Base-by-base conservation (phyloP, 2,329 filamentous ascomycete species). In the Epichloe elymi region DNA sequence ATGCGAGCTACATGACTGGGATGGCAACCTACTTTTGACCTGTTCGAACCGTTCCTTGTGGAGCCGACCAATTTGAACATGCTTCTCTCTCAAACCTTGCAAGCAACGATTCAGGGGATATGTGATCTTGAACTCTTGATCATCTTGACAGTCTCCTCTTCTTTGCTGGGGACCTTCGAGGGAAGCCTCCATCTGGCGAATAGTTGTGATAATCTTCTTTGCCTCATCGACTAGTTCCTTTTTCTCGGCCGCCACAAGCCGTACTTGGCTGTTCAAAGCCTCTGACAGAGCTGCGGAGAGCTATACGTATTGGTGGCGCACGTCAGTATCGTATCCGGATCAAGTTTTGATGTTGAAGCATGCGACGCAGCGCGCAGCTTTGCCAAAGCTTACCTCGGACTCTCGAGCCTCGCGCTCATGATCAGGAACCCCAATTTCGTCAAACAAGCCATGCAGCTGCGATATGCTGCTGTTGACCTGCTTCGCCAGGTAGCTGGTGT, bases 41-140 rank as follows among this genome's bases (percentile, higher is more conserved):
- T 97, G 89, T 64, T 96, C 90, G 61, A 88, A 96, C 54, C 93
- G 85, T 69, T 97, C 90, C 56, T 82, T 84, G 67, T 98, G 90
- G 53, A 93, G 72, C 63, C 85, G 87, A 69, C 80, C 82, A 58
- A 97, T 79, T 48, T 86, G 81, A 53, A 73, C 75, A 62, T 95
- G 86, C 70, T 93, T 95, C 66, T 96, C 89, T 67, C 88, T 91
- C 50, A 98, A 75, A 17, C 68, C 70, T 62, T 86, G 79, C 54
- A 98, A 73, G 65, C 94, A 98, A 58, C 80, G 78, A 45, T 79
- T 82, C 51, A 98, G 74, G 74, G 93, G 93, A 58, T 83, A 93
- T 4, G 89, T 91, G 62, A 98, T 78, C 59, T 81, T 75, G 41
- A 95, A 70, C 30, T 83, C 81, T 51, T 85, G 79, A 53, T 80